Evolutionary conservation across 2,329 filamentous ascomycete species (phyloP), one percentile per base, ranked within the genome.

Genomic region (Talaromyces sp.): DNA sequence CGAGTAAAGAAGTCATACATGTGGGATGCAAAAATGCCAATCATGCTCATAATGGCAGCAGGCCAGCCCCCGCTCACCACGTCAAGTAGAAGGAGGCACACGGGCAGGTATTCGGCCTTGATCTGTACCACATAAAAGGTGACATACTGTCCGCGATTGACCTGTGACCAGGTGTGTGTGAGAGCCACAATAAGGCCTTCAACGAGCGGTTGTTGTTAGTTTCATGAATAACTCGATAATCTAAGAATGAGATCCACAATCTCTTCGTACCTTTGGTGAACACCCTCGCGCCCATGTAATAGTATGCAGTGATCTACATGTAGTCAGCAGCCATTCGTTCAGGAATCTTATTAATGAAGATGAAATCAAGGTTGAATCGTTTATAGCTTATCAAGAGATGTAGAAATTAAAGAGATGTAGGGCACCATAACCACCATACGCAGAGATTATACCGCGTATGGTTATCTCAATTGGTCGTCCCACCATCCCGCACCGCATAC

Each of bases 1-100:
- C 91, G 86, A 1, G 91, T 92, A 59, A 97, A 78, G 74, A 98
- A 99, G 75, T 98, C 91, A 78, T 92, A 96, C 22, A 95, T 73
- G 76, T 99, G 95, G 4, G 93, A 93, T 13, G 93, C 91, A 51
- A 96, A 69, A 11, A 99, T 83, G n/a, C 95, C 95, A 38, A 87
- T 91, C 4, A 87, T 77, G 73, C 96, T 88, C 3, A 88, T 72
- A 64, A 91, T 74, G 11, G 91, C 84, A 19, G 79, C 79, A 2
- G 77, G 70, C 40, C 83, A 83, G 11, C 89, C 89, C 5, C 79
- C 83, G 74, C 91, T 86, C 62, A 98, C 80, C 25, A 96, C 83
- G 11, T 89, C 90, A 72, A 92, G 80, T 17, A 88, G 77, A 53
- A 98, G 85, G 85, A 96, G 91, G 69, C 89, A 89, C 74, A 89